Evolutionary conservation across 2,329 filamentous ascomycete genomes (phyloP).

Genomic region (Akanthomyces muscarius): DNA sequence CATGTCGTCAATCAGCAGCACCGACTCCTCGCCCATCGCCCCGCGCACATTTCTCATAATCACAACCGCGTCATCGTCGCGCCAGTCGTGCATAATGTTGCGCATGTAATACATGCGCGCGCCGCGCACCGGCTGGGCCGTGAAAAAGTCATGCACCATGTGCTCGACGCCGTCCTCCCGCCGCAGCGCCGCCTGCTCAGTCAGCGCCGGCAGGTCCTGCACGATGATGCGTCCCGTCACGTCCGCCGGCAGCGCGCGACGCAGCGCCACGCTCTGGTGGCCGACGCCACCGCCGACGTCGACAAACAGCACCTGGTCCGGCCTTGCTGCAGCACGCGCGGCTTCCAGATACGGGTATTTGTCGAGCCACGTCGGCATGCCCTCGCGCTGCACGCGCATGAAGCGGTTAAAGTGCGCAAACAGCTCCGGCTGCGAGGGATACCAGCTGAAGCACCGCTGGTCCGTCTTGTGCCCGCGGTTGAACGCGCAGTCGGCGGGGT

Average conservation of each 20-base stretch:
- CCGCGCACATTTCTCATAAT: conserved; percentile 28
- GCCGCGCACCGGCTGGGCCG: conserved; percentile 36
- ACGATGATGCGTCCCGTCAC: conserved; percentile 22
- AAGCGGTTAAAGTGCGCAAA: conserved; percentile 6
- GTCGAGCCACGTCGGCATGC: conserved; percentile 10
- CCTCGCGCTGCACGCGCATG: conserved; percentile 8
- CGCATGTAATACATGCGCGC: conserved; percentile 44
- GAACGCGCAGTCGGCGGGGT: conserved; percentile 9
- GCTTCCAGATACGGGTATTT: not conserved
- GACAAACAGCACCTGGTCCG: not conserved
- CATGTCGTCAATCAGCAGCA: conserved; percentile 15
- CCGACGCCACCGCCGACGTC: conserved; percentile 17
- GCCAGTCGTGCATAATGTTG: conserved; percentile 49
- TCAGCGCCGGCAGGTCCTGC: conserved; percentile 26
- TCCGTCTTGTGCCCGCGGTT: not conserved
- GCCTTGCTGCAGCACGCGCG: too few species aligned
- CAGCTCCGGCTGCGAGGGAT: not conserved
- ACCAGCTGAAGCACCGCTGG: not conserved
- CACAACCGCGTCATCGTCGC: conserved; percentile 33
- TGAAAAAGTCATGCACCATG: conserved; percentile 34
- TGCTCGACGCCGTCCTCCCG: conserved; percentile 23
- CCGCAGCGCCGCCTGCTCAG: conserved; percentile 20
- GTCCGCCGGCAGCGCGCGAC: not conserved
- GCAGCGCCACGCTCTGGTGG: not conserved
- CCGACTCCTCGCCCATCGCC: conserved; percentile 21